phyloP scores from a whole-genome alignment of 148 eudicot species.

The Amaranthus cruentus region DNA sequence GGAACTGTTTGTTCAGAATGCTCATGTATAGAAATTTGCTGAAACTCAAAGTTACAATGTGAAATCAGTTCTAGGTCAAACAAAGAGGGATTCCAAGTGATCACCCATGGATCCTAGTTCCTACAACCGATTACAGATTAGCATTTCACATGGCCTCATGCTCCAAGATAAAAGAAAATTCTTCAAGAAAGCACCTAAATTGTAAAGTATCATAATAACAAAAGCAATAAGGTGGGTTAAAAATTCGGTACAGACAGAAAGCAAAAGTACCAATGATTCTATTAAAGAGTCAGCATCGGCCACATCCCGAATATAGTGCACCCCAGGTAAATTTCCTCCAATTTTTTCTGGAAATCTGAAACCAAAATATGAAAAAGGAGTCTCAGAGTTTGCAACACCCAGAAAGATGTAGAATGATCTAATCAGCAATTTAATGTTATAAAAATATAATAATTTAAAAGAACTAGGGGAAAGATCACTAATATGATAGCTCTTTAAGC shows the following conservation, averaged over 20 bases:
- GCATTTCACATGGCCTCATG: background rate
- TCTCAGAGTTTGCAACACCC: slow-evolving; percentile 5
- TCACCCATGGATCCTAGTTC: background rate
- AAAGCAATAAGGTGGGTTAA: background rate
- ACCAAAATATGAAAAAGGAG: slow-evolving; percentile 9
- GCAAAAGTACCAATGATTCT: slow-evolving; percentile 65
- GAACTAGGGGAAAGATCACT: background rate
- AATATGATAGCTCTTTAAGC: background rate
- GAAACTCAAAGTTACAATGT: background rate
- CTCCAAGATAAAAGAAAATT: background rate
- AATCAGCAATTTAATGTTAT: background rate
- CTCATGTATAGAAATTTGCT: background rate
- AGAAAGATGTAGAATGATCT: background rate
- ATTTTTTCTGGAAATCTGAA: slow-evolving; percentile 87
- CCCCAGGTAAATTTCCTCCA: slow-evolving; percentile 90
- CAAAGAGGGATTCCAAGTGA: background rate
- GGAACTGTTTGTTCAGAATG: background rate
- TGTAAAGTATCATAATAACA: background rate
- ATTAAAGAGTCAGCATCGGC: slow-evolving; percentile 86
- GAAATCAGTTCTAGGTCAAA: background rate
- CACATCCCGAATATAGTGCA: slow-evolving; percentile 93
- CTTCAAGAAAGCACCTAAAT: slow-evolving; percentile 3
- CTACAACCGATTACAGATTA: background rate
- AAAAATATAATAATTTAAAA: background rate
- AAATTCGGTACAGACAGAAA: background rate